Conservation (phyloP, 495 filamentous ascomycete species). For the Tuber brumale region DNA sequence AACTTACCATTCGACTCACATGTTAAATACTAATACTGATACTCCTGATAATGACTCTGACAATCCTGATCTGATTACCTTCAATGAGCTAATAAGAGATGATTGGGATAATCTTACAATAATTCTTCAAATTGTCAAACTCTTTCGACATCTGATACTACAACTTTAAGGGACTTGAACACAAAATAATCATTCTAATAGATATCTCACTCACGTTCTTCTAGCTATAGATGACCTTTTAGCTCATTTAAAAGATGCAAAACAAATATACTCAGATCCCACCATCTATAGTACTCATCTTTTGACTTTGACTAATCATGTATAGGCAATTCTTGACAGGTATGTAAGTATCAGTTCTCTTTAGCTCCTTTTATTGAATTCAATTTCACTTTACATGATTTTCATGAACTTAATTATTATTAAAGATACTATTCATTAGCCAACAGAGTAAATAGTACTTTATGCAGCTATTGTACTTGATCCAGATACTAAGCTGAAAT, state of each 20-base stretch:
- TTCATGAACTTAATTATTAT: too few relatives aligned
- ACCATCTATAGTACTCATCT: not conserved
- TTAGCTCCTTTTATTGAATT: too few relatives aligned
- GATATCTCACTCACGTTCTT: not conserved
- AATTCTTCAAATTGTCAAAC: not conserved
- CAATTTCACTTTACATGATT: not conserved
- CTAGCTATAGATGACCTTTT: not conserved
- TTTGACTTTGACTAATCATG: not conserved
- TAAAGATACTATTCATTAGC: too few relatives aligned
- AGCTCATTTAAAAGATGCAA: not conserved
- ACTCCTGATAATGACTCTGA: not conserved
- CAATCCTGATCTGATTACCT: not conserved
- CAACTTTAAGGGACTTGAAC: not conserved
- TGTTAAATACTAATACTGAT: not conserved
- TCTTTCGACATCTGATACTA: not conserved
- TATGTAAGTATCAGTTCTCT: not conserved
- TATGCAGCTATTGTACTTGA: too few relatives aligned
- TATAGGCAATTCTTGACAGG: not conserved
- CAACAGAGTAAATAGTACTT: too few relatives aligned
- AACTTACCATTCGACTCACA: fast-evolving
- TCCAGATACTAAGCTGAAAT: too few relatives aligned
- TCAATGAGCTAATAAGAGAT: not conserved
- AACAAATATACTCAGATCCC: not conserved
- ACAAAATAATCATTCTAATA: not conserved
- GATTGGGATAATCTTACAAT: not conserved